phyloP scores from a whole-genome alignment of 148 eudicot genomes.

The Amaranthus hypochondriacus region DNA sequence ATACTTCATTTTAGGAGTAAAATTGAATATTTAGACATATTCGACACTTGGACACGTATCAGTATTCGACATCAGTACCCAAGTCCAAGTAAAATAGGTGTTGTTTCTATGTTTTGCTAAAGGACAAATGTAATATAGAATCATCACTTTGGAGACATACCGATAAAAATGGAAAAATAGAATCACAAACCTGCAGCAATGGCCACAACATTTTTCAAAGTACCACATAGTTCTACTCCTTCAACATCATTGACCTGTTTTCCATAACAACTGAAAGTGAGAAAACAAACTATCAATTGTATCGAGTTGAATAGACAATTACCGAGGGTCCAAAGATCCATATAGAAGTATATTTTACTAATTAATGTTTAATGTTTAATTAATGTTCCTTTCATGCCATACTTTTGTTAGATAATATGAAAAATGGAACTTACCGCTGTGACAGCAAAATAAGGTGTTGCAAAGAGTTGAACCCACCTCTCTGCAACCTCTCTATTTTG shows the following conservation, averaged over 20 bases:
- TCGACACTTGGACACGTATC: too few relatives aligned
- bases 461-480: constrained; percentile 81
- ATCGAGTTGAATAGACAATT: not conserved
- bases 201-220: constrained; percentile 95
- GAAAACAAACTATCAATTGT: not conserved
- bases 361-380: not conserved
- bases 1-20: too few relatives aligned
- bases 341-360: not conserved
- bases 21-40: too few relatives aligned
- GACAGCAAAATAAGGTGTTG: constrained; percentile 70
- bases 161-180: not conserved
- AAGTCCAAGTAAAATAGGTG: too few relatives aligned
- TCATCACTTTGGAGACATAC: too few relatives aligned
- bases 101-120: too few relatives aligned
- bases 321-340: not conserved
- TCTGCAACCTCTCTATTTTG: constrained; percentile 67
- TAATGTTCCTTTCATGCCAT: not conserved
- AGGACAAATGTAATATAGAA: too few relatives aligned
- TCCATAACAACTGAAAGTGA: not conserved
- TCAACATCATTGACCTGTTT: constrained; percentile 85
- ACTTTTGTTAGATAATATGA: not conserved
- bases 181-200: constrained; percentile 74
- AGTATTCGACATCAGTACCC: too few relatives aligned
- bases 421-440: constrained; percentile 58
- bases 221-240: constrained; percentile 97